Base-by-base conservation (phyloP, 495 filamentous ascomycete genomes). In the Xylaria longipes region DNA sequence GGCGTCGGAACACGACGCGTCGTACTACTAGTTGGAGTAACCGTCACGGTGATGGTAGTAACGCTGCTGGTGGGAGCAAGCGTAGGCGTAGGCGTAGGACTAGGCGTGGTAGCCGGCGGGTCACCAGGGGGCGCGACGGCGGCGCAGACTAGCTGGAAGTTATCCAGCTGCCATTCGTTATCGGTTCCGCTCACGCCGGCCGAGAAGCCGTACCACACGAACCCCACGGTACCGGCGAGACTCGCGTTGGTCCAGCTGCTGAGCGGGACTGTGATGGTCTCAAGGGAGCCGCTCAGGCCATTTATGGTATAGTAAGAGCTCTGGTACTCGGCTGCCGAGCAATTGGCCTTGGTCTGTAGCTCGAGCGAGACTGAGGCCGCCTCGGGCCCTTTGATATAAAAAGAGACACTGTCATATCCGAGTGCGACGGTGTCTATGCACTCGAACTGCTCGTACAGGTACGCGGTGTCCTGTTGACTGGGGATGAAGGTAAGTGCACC, bases 361-460 rank as follows among this genome's bases (percentile, higher is more conserved):
- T 90, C 89, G 7, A 91, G 58, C 3, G 80, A 83, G 33, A 87
- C 78, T 1, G 80, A 82, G 15, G 79, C 84, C 5, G 85, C 84
- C 29, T 82, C 76, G 1, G 88, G 88, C 1, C 85, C 86, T 75
- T 87, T 84, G 73, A 90, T 77, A 60, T 80, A 83, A 73, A 90
- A 90, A 37, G 85, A 83, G 48, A 91, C 69, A 5, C 83, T 84
- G 61, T 82, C 83, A 75, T 90, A 90, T 12, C 81, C 81, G 35
- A 80, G 76, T 31, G 82, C 80, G 12, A 76, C 73, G 46, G 84
- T 81, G 48, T 82, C 79, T 56, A 85, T 76, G 74, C 88, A 90
- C 11, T 76, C 71, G 67, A 90, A 86, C 14, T 82, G 84, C 69
- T 88, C 87, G 68, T 90, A 90, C 70, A 89, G 87, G 74, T 90